Evolutionary conservation across 2,329 filamentous ascomycete genomes (phyloP).

Genomic region (Exophiala spinifera): DNA sequence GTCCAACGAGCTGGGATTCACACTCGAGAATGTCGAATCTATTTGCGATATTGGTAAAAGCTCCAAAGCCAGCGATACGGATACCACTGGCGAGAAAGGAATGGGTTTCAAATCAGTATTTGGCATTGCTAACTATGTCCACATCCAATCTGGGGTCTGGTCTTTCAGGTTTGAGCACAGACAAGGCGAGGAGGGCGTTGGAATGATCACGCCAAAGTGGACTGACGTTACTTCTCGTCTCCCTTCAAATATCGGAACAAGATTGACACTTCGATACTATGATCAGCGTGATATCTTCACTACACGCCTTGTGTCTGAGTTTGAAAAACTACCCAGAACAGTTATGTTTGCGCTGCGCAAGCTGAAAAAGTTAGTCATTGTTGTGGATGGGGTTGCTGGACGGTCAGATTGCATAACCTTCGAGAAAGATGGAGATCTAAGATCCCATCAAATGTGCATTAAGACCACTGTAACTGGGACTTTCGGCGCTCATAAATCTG

Average conservation of each 20-base stretch:
- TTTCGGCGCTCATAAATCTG: slow-evolving; percentile 8
- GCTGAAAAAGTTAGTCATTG: slow-evolving; percentile 8
- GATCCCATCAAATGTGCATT: slow-evolving; percentile 5
- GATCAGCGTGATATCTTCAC: not conserved
- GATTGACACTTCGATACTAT: slow-evolving; percentile 11
- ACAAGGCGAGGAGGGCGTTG: slow-evolving; percentile 15
- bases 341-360: slow-evolving; percentile 16
- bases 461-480: slow-evolving; percentile 6
- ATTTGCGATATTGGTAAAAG: slow-evolving; percentile 40
- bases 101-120: slow-evolving; percentile 41
- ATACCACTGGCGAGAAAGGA: slow-evolving; percentile 36
- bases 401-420: slow-evolving; percentile 6
- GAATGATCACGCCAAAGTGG: slow-evolving; percentile 20
- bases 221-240: slow-evolving; percentile 2
- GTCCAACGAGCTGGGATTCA: no score
- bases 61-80: slow-evolving; percentile 33
- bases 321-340: slow-evolving; percentile 14
- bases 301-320: slow-evolving; percentile 7
- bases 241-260: slow-evolving; percentile 9
- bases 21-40: slow-evolving; percentile 33
- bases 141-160: slow-evolving; percentile 19
- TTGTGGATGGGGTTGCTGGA: slow-evolving; percentile 6
- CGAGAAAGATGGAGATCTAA: slow-evolving; percentile 5
- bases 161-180: slow-evolving; percentile 27
- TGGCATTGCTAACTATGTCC: slow-evolving; percentile 30